These are phyloP conservation scores for Pseudogymnoascus sp. DNA, from an alignment of 2,329 filamentous ascomycete genomes.

Conservation along the genomic window DNA sequence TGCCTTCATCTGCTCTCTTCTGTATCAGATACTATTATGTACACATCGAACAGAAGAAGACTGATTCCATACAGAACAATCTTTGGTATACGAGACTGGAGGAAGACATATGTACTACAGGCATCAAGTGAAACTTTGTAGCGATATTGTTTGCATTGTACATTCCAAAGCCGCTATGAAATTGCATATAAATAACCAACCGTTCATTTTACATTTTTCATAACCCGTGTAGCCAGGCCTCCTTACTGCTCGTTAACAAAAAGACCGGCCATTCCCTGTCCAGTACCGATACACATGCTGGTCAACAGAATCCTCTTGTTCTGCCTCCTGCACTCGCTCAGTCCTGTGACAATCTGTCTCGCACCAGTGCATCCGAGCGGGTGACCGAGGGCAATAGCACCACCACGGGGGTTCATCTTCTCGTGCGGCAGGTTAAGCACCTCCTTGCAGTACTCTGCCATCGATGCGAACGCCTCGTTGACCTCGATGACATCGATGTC, in stretches of 20 bases:
- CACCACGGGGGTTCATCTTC: constrained; percentile 75
- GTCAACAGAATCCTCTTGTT: constrained; percentile 89
- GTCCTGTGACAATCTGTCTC: constrained; percentile 77
- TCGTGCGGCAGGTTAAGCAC: constrained; percentile 59
- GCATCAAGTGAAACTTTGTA: neutral
- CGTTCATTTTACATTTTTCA: constrained; percentile 7
- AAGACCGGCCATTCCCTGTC: constrained; percentile 59
- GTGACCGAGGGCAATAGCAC: constrained; percentile 75
- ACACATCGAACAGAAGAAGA: too few relatives aligned
- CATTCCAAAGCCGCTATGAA: neutral
- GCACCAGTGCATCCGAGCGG: constrained; percentile 72
- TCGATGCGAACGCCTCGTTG: constrained; percentile 96
- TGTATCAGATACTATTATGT: too few relatives aligned
- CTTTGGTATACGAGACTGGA: too few relatives aligned
- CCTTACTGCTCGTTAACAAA: constrained; percentile 50
- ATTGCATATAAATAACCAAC: neutral
- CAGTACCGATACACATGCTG: constrained; percentile 76
- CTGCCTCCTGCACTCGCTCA: constrained; percentile 73
- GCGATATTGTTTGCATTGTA: neutral
- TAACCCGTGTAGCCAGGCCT: neutral
- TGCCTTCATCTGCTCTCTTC: too few relatives aligned
- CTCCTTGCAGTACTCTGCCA: constrained; percentile 89
- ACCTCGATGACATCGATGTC: constrained; percentile 88
- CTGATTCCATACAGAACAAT: too few relatives aligned
- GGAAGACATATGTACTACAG: too few relatives aligned